Evolutionary conservation across 2,329 filamentous ascomycete genomes (phyloP).

Genomic region (Claviceps cyperi): DNA sequence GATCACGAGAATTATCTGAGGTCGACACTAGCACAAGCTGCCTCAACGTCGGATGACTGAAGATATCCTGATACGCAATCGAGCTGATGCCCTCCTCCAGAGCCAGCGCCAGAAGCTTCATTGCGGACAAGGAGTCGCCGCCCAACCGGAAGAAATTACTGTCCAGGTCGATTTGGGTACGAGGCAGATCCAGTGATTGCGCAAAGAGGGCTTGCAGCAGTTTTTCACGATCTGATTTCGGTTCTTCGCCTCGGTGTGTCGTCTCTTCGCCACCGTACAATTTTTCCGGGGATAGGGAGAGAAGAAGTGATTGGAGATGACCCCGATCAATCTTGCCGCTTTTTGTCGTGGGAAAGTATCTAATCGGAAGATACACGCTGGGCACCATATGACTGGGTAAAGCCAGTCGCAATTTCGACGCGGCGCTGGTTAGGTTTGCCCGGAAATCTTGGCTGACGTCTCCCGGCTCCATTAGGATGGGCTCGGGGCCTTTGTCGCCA

Average conservation of each 20-base stretch:
- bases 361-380: neutral
- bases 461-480: neutral
- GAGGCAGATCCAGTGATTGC: slow-evolving; percentile 12
- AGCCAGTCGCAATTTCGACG: neutral
- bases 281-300: neutral
- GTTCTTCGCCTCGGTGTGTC: neutral
- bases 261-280: neutral
- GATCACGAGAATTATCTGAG: neutral
- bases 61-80: slow-evolving; percentile 1
- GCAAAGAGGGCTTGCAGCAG: neutral
- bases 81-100: neutral
- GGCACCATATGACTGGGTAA: neutral
- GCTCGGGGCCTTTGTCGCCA: neutral
- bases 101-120: slow-evolving; percentile 21
- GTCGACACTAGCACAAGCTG: neutral
- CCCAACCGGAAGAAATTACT: slow-evolving; percentile 27
- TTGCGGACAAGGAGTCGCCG: slow-evolving; percentile 30
- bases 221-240: neutral
- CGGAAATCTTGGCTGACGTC: neutral
- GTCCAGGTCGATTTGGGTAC: slow-evolving; percentile 12
- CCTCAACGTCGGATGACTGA: slow-evolving; percentile 3
- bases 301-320: neutral
- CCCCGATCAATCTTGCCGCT: neutral
- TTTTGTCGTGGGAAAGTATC: neutral
- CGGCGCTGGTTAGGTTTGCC: neutral